Conservation (phyloP, 345 rosid genomes). For the Melaleuca quinquenervia region DNA sequence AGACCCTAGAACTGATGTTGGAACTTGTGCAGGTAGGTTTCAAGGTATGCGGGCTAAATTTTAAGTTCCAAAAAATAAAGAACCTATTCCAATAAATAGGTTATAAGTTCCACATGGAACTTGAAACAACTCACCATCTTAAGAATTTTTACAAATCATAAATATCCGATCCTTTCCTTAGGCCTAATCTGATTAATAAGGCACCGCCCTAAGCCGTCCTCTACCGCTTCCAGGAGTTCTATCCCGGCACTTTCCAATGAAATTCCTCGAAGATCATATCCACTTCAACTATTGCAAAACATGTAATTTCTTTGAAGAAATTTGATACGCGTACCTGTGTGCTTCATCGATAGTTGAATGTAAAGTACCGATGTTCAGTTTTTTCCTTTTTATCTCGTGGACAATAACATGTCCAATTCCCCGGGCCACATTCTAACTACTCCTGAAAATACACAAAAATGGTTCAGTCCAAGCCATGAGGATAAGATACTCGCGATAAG, state of each 20-base stretch:
- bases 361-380: background rate
- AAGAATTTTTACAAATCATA: background rate
- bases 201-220: background rate
- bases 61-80: no score
- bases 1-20: no score
- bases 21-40: no score
- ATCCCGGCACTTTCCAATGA: background rate
- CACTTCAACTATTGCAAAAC: fast-evolving
- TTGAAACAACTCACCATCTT: background rate
- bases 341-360: background rate
- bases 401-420: background rate
- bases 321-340: background rate
- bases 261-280: background rate
- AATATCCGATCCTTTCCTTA: background rate
- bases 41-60: no score
- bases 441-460: background rate
- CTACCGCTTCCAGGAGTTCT: background rate
- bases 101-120: no score
- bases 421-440: background rate
- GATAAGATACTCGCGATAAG: no score
- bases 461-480: no score
- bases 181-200: background rate
- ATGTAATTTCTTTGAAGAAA: background rate
- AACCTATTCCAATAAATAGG: no score
- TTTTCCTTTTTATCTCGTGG: background rate